Evolutionary conservation across 208 protist species (phyloP), one percentile per base, ranked within the genome.

Genomic region (Herpetomonas muscarum): DNA sequence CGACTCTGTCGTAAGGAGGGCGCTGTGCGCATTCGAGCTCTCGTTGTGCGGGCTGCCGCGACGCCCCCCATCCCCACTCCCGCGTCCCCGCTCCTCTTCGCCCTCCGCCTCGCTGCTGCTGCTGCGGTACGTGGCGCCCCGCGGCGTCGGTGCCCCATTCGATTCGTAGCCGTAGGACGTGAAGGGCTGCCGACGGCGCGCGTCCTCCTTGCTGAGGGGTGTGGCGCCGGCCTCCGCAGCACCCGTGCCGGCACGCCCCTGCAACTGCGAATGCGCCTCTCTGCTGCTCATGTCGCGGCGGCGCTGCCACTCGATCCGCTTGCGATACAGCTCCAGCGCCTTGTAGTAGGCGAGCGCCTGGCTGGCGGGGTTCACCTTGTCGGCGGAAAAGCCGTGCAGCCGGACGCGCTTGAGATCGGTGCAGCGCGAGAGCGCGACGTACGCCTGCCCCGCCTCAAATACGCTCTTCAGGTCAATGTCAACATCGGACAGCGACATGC

Each of bases 401-500:
- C 76, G 63, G 49, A 87, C 63, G 31, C 68, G 65, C 37, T 58
- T 47, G 34, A 94, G 63, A 30, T 84, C 66, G 1, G 81, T 90
- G 67, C 84, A 91, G 13, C 87, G 84, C 1, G 89, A 96, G 29
- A 96, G 86, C 7, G 90, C 90, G 36, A 96, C 90, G 74, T 96
- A 96, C 2, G 81, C 81, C 74, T 93, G 90, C 3, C 84, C 84
- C n/a, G 76, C 70, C 57, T 86, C 85, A 50, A 93, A 93, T 1
- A 83, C 75, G 28, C 73, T 66, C 25, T 67, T 61, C 52, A 96
- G 81, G 70, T 96, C 90, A 50, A 96, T 83, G 67, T 93, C 85
- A 15, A 92, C 84, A 39, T 79, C 59, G 17, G 68, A 70, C 28
- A 97, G 74, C 21, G 86, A 87, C 90, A 98, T 94, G 29, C 97